Evolutionary conservation across 805 yeast genomes (phyloP).

Genomic region (Cyberlindnera japonica): DNA sequence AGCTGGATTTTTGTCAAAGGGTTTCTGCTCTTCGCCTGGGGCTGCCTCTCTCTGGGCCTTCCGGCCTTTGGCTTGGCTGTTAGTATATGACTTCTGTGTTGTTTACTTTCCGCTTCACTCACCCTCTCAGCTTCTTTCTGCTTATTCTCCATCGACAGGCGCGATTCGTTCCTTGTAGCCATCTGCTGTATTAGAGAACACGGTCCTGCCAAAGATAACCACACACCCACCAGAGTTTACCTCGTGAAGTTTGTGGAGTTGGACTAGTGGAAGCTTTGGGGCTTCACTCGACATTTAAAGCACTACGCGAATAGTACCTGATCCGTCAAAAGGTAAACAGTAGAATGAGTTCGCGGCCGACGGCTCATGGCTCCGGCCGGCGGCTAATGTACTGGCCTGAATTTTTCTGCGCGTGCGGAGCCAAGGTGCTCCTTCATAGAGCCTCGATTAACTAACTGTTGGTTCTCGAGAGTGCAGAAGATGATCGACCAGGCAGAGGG

Average conservation of each 20-base stretch:
- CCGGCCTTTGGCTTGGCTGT: slow-evolving; percentile 7
- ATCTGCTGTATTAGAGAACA: neutral
- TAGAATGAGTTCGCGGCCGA: slow-evolving; percentile 6
- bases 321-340: slow-evolving; percentile 14
- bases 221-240: neutral
- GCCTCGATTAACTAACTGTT: too few species aligned
- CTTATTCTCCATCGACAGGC: slow-evolving; percentile 11
- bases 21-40: slow-evolving; percentile 14
- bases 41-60: slow-evolving; percentile 8
- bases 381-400: neutral
- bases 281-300: neutral
- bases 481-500: slow-evolving; percentile 5
- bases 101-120: slow-evolving; percentile 4
- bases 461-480: neutral
- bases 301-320: slow-evolving; percentile 6
- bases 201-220: too few species aligned
- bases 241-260: neutral
- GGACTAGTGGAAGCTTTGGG: neutral
- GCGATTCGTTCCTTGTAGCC: neutral
- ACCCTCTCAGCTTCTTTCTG: slow-evolving; percentile 7
- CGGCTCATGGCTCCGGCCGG: slow-evolving; percentile 1
- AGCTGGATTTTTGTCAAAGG: slow-evolving; percentile 28
- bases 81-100: slow-evolving; percentile 1
- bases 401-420: neutral
- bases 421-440: too few species aligned